These are phyloP conservation scores for Russula foetens DNA, from an alignment of 768 basidiomycete genomes.

Conservation along the genomic window DNA sequence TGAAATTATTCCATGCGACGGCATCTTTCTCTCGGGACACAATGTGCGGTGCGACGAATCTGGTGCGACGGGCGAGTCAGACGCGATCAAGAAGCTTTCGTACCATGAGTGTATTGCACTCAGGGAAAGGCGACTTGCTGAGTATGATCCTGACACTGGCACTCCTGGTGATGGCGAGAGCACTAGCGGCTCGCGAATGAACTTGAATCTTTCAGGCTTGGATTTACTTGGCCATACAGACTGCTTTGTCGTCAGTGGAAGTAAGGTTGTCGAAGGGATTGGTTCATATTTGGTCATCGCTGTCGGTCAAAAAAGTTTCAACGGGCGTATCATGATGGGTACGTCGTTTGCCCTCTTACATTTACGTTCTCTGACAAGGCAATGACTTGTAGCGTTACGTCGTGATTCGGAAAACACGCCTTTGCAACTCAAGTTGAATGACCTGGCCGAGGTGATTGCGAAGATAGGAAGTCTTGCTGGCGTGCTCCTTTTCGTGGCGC, in stretches of 20 bases:
- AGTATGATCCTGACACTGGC: slow-evolving; percentile 3
- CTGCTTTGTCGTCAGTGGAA: slow-evolving; percentile 87
- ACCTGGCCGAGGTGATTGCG: slow-evolving; percentile 91
- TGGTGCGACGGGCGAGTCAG: slow-evolving; percentile 93
- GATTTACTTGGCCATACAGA: slow-evolving; percentile 54
- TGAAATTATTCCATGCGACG: slow-evolving; percentile 94
- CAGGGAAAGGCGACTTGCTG: slow-evolving; percentile 25
- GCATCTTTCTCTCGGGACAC: slow-evolving; percentile 86
- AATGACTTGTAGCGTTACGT: slow-evolving; percentile 54
- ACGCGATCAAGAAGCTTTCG: slow-evolving; percentile 82
- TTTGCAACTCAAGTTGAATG: slow-evolving; percentile 87
- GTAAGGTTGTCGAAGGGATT: slow-evolving; percentile 91
- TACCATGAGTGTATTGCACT: slow-evolving; percentile 66
- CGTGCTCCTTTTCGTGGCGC: slow-evolving; percentile 65
- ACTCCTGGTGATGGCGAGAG: slow-evolving; percentile 18
- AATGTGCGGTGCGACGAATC: slow-evolving; percentile 95
- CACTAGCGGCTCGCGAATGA: slow-evolving; percentile 21
- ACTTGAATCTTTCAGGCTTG: slow-evolving; percentile 18
- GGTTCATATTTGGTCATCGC: slow-evolving; percentile 89
- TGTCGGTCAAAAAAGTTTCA: slow-evolving; percentile 88
- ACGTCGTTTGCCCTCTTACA: slow-evolving; percentile 24
- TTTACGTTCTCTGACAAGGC: neutral
- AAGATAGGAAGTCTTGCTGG: slow-evolving; percentile 83
- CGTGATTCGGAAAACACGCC: slow-evolving; percentile 87
- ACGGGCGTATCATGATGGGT: slow-evolving; percentile 98